A percentile compares a stretch with the other conserved stretches of the same genome.
Conservation (phyloP, 805 yeast genomes). For the Yamadazyma akitaensis region DNA sequence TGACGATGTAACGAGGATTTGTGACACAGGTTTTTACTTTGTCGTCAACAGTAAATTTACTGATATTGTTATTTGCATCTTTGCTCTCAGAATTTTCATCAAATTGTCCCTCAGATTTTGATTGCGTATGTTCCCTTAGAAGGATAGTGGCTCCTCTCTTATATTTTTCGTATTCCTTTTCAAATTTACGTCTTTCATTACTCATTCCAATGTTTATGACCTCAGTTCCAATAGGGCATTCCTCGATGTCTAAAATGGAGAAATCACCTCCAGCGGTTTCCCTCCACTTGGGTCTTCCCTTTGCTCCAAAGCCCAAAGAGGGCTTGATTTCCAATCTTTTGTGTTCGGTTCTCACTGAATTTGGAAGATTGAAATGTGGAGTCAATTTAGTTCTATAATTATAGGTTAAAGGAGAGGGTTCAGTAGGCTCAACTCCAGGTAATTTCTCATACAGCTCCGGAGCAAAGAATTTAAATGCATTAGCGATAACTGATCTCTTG, state of each 20-base stretch:
- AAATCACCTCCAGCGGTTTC: slow-evolving; percentile 54
- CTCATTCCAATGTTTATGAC: slow-evolving; percentile 71
- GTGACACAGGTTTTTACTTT: slow-evolving; percentile 71
- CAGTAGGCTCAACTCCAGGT: slow-evolving; percentile 63
- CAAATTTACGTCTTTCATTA: slow-evolving; percentile 61
- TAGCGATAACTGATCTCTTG: slow-evolving; percentile 70
- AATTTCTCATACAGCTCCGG: slow-evolving; percentile 48
- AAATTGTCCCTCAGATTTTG: slow-evolving; percentile 24
- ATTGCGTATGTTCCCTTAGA: slow-evolving; percentile 71
- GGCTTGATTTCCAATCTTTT: slow-evolving; percentile 43
- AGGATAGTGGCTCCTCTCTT: slow-evolving; percentile 85
- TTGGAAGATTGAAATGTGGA: slow-evolving; percentile 88
- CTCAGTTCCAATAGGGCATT: slow-evolving; percentile 83
- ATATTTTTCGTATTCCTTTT: slow-evolving; percentile 42
- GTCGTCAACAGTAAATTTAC: slow-evolving; percentile 15
- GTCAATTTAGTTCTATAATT: slow-evolving; percentile 89
- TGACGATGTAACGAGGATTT: slow-evolving; percentile 71
- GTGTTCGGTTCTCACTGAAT: slow-evolving; percentile 32
- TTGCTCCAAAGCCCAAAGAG: slow-evolving; percentile 83
- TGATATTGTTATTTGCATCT: slow-evolving; percentile 16
- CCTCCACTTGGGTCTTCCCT: slow-evolving; percentile 76
- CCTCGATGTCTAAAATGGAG: slow-evolving; percentile 84
- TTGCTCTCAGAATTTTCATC: slow-evolving; percentile 39
- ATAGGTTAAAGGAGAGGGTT: slow-evolving; percentile 72
- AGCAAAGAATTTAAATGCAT: slow-evolving; percentile 80